Conservation (phyloP, 176 grass and related monocot species). For the Leersia perrieri region DNA sequence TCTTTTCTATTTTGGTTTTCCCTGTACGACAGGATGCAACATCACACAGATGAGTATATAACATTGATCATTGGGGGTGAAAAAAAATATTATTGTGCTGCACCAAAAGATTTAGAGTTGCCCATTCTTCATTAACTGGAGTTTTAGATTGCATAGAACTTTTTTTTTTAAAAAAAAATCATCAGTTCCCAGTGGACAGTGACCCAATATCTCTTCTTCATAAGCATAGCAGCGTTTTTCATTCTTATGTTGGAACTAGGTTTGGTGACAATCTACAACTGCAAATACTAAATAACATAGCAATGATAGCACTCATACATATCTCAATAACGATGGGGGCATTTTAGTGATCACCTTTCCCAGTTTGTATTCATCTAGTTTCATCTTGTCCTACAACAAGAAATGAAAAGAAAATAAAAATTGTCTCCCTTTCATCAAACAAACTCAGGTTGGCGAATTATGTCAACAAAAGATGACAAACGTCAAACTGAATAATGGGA, state of each 20-base stretch:
- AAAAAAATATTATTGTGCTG: too few relatives aligned
- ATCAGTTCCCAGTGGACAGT: too few relatives aligned
- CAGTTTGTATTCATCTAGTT: conserved; percentile 62
- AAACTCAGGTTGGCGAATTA: conserved; percentile 24
- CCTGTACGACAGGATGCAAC: too few relatives aligned
- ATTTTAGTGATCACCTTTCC: conserved; percentile 59
- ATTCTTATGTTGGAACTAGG: neutral
- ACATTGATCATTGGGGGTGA: too few relatives aligned
- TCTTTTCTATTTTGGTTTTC: too few relatives aligned
- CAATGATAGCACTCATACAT: neutral
- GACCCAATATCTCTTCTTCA: too few relatives aligned
- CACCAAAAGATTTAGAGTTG: too few relatives aligned
- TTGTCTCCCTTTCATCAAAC: conserved; percentile 20
- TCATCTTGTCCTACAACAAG: conserved; percentile 54
- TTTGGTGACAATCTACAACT: conserved; percentile 11
- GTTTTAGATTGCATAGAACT: too few relatives aligned
- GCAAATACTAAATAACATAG: neutral
- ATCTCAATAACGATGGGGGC: conserved; percentile 24
- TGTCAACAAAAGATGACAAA: neutral
- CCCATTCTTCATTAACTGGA: too few relatives aligned
- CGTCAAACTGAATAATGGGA: neutral
- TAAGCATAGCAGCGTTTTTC: neutral
- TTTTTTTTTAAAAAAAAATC: too few relatives aligned
- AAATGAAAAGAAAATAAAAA: conserved; percentile 42
- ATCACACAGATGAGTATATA: too few relatives aligned